These are phyloP conservation scores for Coemansia sp. DNA, from an alignment of 192 early-diverging fungal species.

Conservation along the genomic window DNA sequence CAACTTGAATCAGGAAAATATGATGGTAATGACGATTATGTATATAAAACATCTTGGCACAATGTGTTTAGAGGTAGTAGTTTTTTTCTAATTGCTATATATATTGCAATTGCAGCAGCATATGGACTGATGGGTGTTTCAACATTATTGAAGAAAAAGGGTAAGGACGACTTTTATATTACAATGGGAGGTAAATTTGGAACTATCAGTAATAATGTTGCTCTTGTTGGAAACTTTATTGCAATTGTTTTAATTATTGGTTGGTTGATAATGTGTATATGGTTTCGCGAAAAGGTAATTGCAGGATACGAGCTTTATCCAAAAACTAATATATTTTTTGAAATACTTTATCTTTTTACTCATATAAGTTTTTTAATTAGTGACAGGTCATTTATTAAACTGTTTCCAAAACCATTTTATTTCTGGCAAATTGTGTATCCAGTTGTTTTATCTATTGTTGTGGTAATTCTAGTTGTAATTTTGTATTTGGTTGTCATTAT, in stretches of 20 bases:
- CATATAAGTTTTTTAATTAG: neutral
- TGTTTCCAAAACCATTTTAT: neutral
- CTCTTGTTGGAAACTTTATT: neutral
- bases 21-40: too few relatives aligned
- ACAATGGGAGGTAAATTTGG: neutral
- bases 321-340: neutral
- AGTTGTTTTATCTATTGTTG: neutral
- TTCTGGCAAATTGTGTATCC: neutral
- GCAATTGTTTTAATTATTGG: neutral
- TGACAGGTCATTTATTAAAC: neutral
- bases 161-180: neutral
- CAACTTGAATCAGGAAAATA: too few relatives aligned
- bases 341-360: neutral
- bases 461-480: neutral
- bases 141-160: neutral
- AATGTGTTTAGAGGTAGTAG: neutral
- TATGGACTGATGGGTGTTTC: neutral
- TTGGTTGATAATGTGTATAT: neutral
- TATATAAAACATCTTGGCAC: neutral
- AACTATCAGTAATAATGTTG: neutral
- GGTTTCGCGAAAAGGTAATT: neutral
- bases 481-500: neutral
- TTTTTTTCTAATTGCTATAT: neutral
- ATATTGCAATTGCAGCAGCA: neutral
- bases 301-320: neutral